Base-by-base conservation (phyloP, 345 rosid genomes). In the Barbarea vulgaris region DNA sequence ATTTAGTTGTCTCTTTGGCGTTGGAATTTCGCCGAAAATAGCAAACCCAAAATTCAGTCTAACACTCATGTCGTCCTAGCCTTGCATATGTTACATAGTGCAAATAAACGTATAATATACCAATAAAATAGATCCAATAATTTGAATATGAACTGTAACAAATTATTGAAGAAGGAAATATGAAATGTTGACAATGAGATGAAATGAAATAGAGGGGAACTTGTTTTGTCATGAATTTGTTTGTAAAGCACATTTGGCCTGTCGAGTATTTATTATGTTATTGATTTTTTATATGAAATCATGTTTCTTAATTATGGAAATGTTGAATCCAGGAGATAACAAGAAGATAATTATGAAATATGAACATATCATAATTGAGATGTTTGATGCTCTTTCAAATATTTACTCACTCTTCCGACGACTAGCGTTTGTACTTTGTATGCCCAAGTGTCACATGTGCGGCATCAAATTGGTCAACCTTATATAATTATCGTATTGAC, bases 1-100 rank as follows among this genome's bases (percentile, higher is more conserved):
- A 75, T 68, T 67, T 67, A 68, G 47, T 81, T 83, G 88, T 85
- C 87, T 69, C 55, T 50, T 75, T 44, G 79, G 79, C 9, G 61
- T 87, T 84, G 84, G 84, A 79, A 28, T 70, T 72, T 84, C 84
- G 75, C 80, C 50, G 17, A 70, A 80, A 81, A 84, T 71, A 85
- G 83, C 72, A 83, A 78, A 69, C 55, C 83, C 72, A 81, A 80
- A 76, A 52, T 61, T 68, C 56, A 27, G 12, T 28, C 3, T 7
- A 57, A 50, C 12, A 51, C 28, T 51, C 34, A 67, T 22, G 33
- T 0, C 33, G 55, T 56, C 65, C 4, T 33, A 54, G 64, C 57
- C 56, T 37, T 54, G 10, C 17, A 57, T 67, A 17, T 57, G 19
- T 31, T n/a, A 34, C 27, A 37, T 10, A 55, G 52, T 46, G 21